Evolutionary conservation across 768 basidiomycete genomes (phyloP).

Genomic region (Amanita phalloides): DNA sequence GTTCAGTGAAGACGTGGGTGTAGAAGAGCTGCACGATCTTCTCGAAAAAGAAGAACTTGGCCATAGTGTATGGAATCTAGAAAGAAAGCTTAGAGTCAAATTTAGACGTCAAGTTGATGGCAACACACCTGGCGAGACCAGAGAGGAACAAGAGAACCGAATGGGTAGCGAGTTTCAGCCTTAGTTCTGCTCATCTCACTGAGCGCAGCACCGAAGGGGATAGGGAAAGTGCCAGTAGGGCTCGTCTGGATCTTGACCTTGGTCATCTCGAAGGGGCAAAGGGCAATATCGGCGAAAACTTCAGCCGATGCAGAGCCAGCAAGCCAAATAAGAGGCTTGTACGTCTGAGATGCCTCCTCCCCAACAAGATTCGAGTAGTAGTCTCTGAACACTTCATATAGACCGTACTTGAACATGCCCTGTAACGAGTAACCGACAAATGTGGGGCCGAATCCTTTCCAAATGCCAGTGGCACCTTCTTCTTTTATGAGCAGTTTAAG

Average conservation of each 20-base stretch:
- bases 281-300: slow-evolving; percentile 91
- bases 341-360: slow-evolving; percentile 66
- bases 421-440: slow-evolving; percentile 90
- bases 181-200: slow-evolving; percentile 57
- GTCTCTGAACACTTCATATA: slow-evolving; percentile 97
- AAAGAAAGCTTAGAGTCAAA: background rate
- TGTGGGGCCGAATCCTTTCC: slow-evolving; percentile 94
- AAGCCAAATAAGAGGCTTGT: slow-evolving; percentile 89
- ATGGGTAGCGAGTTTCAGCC: slow-evolving; percentile 71
- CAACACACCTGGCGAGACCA: slow-evolving; percentile 74
- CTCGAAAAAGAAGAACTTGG: slow-evolving; percentile 97
- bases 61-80: slow-evolving; percentile 97
- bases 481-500: slow-evolving; percentile 62
- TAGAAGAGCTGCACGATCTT: slow-evolving; percentile 82
- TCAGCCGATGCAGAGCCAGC: slow-evolving; percentile 92
- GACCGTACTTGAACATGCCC: slow-evolving; percentile 98
- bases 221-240: slow-evolving; percentile 66
- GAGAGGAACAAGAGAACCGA: slow-evolving; percentile 76
- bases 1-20: slow-evolving; percentile 73
- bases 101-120: background rate
- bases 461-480: slow-evolving; percentile 78
- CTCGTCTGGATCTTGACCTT: slow-evolving; percentile 88
- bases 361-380: slow-evolving; percentile 82
- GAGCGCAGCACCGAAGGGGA: slow-evolving; percentile 60
- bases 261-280: slow-evolving; percentile 92